These are phyloP conservation scores for Acer saccharum DNA, from an alignment of 345 rosid genomes.

Conservation along the genomic window DNA sequence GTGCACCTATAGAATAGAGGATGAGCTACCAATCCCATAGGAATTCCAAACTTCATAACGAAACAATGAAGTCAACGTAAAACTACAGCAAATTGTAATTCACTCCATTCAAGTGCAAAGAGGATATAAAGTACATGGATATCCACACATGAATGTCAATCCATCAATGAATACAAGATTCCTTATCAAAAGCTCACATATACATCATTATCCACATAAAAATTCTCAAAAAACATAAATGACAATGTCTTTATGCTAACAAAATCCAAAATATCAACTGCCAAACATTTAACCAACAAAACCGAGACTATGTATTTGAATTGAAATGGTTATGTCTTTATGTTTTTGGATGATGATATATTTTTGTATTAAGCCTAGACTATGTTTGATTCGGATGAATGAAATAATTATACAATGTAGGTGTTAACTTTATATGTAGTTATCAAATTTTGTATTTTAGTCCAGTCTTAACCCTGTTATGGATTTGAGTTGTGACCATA, in stretches of 20 bases:
- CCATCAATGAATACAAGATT: not conserved
- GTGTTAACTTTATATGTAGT: no score
- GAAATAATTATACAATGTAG: no score
- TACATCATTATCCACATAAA: not conserved
- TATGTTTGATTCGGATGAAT: no score
- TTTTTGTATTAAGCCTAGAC: no score
- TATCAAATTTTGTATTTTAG: not conserved
- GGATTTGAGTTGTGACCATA: not conserved
- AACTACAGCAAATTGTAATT: not conserved
- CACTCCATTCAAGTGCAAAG: not conserved
- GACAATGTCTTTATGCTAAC: no score
- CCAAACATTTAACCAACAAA: not conserved
- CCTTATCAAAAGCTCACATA: not conserved
- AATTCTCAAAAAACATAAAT: not conserved
- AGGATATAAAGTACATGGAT: not conserved
- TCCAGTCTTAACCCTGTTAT: not conserved
- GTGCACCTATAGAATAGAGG: not conserved
- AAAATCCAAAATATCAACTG: not conserved
- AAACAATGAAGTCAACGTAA: not conserved
- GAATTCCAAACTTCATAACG: not conserved
- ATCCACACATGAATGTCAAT: not conserved
- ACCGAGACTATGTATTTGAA: no score
- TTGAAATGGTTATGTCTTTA: no score
- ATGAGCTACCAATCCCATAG: not conserved
- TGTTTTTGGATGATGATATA: no score